Base-by-base conservation (phyloP, 192 early-diverging fungal species). In the Coemansia sp. region DNA sequence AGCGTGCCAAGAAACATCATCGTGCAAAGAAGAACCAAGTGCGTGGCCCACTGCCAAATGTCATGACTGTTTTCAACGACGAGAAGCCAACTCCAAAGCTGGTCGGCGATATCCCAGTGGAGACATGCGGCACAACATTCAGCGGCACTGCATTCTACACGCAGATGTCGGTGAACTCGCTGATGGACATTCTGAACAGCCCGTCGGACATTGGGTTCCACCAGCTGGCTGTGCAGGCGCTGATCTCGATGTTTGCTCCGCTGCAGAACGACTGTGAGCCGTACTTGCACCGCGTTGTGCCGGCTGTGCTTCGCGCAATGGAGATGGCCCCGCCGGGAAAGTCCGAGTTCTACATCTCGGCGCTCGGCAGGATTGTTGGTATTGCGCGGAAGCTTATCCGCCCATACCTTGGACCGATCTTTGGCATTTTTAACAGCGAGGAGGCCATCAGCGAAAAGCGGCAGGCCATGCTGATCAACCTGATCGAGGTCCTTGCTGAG, bases 381-480 rank as follows among this genome's bases (percentile, higher is more conserved):
- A 90, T 94, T 60, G 94, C 95, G 18, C 90, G 94, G 67, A 90
- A 93, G 60, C 93, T 98, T 49, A 94, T 98, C 55, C 88, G 94
- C 26, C 89, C 89, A n/a, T 95, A 93, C 59, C 77, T 97, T 16
- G 74, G 84, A 3, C 90, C 94, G 58, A 84, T 99, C 28, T 87
- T 96, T 64, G 70, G 72, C 15, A 83, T 99, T n/a, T 87, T 96
- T 39, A 87, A 90, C 57, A 92, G 91, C 90, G 92, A 84, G n/a
- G 84, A 89, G 25, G 71, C 65, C 5, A 84, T 89, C 10, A 87
- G 86, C 43, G 86, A 93, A 30, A 92, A 93, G 68, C 64, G 52
- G 64, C 71, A 74, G 55, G 86, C 87, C n/a, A 58, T 48, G 64
- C 43, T 65, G 16, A 87, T 97, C 30, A 85, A 88, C 6, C 76